Percentiles rank a stretch among this genome's conserved stretches.
These are phyloP conservation scores for Avena sativa DNA, from an alignment of 176 grass and related monocot genomes.

Conservation along the genomic window DNA sequence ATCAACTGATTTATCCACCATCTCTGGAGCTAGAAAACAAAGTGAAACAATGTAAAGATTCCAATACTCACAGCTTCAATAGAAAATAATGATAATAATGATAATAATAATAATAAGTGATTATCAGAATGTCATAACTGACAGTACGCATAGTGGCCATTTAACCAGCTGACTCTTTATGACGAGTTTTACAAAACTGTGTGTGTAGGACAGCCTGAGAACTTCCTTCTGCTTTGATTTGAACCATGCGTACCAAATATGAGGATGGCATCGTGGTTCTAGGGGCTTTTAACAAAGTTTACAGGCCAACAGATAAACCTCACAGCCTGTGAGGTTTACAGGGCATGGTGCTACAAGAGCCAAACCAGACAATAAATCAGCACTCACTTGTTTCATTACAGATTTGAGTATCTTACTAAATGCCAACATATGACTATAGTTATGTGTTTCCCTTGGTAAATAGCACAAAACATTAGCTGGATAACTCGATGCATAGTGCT, in stretches of 20 bases:
- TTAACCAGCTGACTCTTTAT: conserved; percentile 9
- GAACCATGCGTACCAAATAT: no score
- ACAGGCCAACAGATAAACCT: no score
- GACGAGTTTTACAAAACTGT: no score
- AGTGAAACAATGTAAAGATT: conserved; percentile 48
- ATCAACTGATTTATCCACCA: conserved; percentile 75
- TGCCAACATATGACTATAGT: conserved; percentile 8
- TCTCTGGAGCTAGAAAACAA: conserved; percentile 77
- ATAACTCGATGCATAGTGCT: background rate
- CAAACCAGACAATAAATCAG: no score
- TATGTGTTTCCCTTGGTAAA: background rate
- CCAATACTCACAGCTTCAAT: background rate
- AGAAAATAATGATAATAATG: background rate
- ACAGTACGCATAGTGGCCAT: background rate
- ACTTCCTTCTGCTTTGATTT: no score
- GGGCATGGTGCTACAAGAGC: no score
- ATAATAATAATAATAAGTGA: background rate
- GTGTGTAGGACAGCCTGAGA: no score
- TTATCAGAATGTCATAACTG: conserved; percentile 22
- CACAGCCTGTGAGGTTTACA: no score
- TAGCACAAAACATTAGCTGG: background rate
- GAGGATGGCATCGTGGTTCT: no score
- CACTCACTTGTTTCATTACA: conserved; percentile 7
- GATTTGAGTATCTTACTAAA: background rate
- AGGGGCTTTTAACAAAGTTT: no score